These are phyloP conservation scores for Heterobasidion occidentale DNA, from an alignment of 1,284 basidiomycete species.

Conservation along the genomic window DNA sequence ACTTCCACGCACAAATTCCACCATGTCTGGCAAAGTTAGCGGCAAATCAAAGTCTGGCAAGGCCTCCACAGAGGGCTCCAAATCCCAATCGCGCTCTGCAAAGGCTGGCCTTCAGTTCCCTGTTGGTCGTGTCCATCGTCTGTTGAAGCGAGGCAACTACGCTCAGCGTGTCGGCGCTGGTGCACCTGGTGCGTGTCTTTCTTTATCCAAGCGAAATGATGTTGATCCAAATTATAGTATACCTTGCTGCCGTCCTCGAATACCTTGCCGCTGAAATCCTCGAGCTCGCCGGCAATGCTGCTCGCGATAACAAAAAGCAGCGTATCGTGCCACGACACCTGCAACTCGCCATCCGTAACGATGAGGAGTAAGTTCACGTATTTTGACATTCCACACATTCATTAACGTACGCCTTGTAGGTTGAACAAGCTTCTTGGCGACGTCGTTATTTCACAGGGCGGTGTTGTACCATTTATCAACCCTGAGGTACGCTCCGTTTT, in stretches of 20 bases:
- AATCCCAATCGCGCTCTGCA: constrained; percentile 69
- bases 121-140: constrained; percentile 90
- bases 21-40: constrained; percentile 47
- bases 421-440: constrained; percentile 73
- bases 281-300: constrained; percentile 69
- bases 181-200: constrained; percentile 41
- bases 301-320: constrained; percentile 70
- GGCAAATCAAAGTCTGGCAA: constrained; percentile 58
- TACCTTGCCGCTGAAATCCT: constrained; percentile 73
- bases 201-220: constrained; percentile 21
- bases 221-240: constrained; percentile 35
- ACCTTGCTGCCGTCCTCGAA: constrained; percentile 68
- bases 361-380: constrained; percentile 61
- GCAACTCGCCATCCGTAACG: constrained; percentile 86
- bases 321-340: constrained; percentile 90
- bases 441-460: constrained; percentile 87
- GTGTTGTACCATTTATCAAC: constrained; percentile 76
- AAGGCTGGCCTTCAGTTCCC: constrained; percentile 84
- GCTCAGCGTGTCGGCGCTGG: constrained; percentile 54
- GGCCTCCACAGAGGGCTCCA: constrained; percentile 38
- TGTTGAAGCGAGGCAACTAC: constrained; percentile 71
- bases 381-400: constrained; percentile 60
- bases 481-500: constrained; percentile 25
- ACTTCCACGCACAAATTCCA: constrained; percentile 5
- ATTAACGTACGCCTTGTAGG: constrained; percentile 21